Percentiles rank a stretch among this genome's conserved stretches.
Conservation (phyloP, 805 yeast genomes). For the Starmerella potacharoeniae region DNA sequence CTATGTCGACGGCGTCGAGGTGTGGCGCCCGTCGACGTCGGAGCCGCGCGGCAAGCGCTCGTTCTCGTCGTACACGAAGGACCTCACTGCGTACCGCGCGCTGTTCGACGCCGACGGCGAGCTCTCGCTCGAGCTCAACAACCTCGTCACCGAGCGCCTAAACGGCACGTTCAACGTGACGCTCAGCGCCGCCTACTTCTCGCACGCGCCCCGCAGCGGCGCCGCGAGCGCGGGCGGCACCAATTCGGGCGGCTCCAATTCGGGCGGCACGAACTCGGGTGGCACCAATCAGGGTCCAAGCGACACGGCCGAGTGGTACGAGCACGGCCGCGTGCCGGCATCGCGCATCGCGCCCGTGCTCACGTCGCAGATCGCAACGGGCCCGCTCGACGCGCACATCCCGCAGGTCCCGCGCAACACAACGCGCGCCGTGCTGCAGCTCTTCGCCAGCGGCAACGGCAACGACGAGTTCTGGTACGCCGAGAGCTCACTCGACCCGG, state of each 20-base stretch:
- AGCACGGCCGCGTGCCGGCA: constrained; percentile 4
- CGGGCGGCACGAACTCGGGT: neutral
- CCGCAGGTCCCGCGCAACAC: constrained; percentile 40
- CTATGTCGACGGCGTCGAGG: constrained; percentile 45
- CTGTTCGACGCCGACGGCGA: constrained; percentile 37
- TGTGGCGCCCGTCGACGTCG: constrained; percentile 70
- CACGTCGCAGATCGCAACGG: constrained; percentile 1
- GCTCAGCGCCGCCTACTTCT: constrained; percentile 42
- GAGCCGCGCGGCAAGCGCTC: constrained; percentile 48
- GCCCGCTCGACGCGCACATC: constrained; percentile 12
- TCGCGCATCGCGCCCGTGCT: neutral
- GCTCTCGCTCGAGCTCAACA: constrained; percentile 52
- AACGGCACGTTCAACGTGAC: constrained; percentile 51
- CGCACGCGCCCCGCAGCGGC: constrained; percentile 18
- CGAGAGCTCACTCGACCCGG: neutral
- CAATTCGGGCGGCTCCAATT: neutral
- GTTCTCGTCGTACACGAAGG: constrained; percentile 48
- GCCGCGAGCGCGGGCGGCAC: neutral
- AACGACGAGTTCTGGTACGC: constrained; percentile 78
- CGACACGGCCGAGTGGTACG: constrained; percentile 13
- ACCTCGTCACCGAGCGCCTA: constrained; percentile 38
- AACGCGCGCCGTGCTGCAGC: constrained; percentile 43
- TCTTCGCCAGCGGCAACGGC: constrained; percentile 62
- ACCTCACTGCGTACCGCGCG: constrained; percentile 44
- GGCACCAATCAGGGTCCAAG: neutral